phyloP scores from a whole-genome alignment of 257 asterid genomes.

The Schizonepeta tenuifolia region DNA sequence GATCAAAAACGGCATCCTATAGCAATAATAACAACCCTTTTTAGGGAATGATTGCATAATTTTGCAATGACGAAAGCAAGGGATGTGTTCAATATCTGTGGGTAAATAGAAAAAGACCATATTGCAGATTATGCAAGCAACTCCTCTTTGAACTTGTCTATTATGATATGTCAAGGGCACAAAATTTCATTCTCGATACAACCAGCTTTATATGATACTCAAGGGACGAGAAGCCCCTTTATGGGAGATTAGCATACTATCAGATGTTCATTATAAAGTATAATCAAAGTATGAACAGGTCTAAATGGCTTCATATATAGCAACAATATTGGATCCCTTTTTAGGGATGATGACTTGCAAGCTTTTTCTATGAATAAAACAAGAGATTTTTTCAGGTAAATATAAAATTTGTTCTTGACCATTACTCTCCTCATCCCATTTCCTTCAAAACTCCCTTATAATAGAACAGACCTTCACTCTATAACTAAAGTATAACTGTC shows the following conservation, averaged over 20 bases:
- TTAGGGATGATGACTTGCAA: neutral
- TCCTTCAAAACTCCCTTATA: neutral
- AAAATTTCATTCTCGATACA: neutral
- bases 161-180: neutral
- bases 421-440: constrained; percentile 19
- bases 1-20: neutral
- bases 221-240: neutral
- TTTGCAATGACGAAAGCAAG: neutral
- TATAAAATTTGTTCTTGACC: neutral
- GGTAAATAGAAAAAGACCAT: neutral
- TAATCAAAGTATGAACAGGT: neutral
- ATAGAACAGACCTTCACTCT: neutral
- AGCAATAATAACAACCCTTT: neutral
- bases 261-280: neutral
- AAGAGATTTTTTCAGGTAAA: neutral
- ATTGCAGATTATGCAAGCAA: neutral
- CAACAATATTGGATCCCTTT: constrained; percentile 1
- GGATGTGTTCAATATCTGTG: neutral
- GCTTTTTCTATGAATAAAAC: neutral
- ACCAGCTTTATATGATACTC: neutral
- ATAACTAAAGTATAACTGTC: constrained; percentile 8
- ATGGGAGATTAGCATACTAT: neutral
- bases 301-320: neutral
- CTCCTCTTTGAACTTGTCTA: neutral
- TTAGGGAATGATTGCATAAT: neutral